phyloP scores from a whole-genome alignment of 176 grass and related monocot genomes.

The Avena atlantica region DNA sequence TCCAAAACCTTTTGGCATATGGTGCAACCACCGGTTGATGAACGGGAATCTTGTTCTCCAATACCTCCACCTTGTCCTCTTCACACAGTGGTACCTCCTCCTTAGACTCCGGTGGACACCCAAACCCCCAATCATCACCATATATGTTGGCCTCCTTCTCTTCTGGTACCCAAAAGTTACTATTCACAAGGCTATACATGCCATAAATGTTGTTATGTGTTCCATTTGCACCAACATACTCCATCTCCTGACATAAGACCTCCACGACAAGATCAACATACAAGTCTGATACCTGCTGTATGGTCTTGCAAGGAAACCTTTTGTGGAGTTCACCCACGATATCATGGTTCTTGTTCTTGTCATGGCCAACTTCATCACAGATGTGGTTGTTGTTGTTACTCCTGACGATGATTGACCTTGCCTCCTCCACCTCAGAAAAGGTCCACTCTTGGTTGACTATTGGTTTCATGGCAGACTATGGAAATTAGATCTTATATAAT shows the following conservation, averaged over 20 bases:
- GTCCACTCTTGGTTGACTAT: constrained; percentile 6
- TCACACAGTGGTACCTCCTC: background rate
- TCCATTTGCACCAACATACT: background rate
- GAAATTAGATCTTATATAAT: background rate
- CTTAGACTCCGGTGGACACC: background rate
- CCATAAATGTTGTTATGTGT: background rate
- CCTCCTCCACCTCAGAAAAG: background rate
- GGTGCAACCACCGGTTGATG: background rate
- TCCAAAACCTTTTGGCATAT: background rate
- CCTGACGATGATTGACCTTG: background rate
- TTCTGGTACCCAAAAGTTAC: background rate
- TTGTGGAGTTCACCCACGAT: background rate
- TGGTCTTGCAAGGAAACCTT: background rate
- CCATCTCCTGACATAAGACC: background rate
- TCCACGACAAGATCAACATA: background rate
- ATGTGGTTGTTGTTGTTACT: background rate
- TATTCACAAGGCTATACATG: background rate
- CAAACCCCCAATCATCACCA: background rate
- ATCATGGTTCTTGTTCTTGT: constrained; percentile 11
- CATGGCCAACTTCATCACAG: too few species aligned
- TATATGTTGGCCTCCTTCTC: background rate
- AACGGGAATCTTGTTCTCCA: background rate
- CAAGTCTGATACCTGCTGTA: background rate
- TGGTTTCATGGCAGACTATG: background rate
- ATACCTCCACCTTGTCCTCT: background rate